These are phyloP conservation scores for Brassica nigra DNA, from an alignment of 345 rosid species.

Conservation along the genomic window DNA sequence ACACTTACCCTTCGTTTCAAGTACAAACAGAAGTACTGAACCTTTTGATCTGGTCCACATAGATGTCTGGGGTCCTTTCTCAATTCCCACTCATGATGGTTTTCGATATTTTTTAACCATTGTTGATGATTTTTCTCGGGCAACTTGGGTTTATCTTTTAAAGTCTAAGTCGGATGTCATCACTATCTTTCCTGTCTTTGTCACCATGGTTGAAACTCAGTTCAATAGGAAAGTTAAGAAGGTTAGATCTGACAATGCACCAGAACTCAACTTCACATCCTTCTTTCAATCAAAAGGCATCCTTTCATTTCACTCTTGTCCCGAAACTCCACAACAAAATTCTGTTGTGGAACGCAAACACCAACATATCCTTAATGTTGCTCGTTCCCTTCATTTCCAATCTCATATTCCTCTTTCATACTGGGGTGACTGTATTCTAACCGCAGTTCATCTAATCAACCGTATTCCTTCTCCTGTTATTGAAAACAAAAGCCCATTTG, in stretches of 20 bases:
- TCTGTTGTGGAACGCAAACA: no score
- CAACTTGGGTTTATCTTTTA: background rate
- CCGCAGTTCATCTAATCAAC: background rate
- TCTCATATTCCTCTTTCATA: no score
- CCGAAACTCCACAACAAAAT: background rate
- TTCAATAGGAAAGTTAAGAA: no score
- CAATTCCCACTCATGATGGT: background rate
- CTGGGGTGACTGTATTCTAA: no score
- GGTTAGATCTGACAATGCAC: background rate
- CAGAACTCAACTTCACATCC: no score
- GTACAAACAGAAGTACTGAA: background rate
- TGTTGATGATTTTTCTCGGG: background rate
- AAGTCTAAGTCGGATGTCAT: background rate
- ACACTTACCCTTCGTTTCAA: background rate
- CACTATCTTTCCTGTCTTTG: background rate
- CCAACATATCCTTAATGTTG: no score
- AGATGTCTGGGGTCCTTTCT: background rate
- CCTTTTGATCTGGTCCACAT: background rate
- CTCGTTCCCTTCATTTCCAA: no score
- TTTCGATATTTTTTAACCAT: background rate
- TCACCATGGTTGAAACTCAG: background rate
- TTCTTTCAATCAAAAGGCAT: background rate
- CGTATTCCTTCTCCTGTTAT: background rate
- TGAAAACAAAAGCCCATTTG: no score
- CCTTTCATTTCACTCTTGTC: no score